Base-by-base conservation (phyloP, 2,329 filamentous ascomycete species). In the Ciborinia camelliae region DNA sequence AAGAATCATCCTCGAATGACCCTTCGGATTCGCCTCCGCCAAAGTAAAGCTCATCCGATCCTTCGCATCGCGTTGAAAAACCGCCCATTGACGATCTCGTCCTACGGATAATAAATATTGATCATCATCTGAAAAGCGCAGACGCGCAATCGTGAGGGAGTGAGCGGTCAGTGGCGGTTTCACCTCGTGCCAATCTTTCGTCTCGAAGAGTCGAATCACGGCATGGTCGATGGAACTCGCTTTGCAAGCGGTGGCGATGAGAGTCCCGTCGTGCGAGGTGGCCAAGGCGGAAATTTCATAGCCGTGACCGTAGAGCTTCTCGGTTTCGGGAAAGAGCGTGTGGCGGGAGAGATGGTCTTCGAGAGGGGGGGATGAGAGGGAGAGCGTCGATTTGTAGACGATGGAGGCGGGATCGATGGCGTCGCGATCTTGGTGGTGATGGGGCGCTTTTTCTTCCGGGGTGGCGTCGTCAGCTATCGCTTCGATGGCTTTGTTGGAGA, bases 251-350 rank as follows among this genome's bases (percentile, higher is more conserved):
- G 93, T 97, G 39, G 95, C 95, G 18, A 99, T 83, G 28, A 97
- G 77, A 4, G 77, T 80, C 15, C 90, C 89, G 71, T 92, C 87
- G 73, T 90, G 85, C 72, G 87, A 92, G 9, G 89, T 84, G 14
- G 93, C 90, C 20, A 97, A 85, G 45, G 91, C 90, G 2, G 92
- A 96, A 58, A 99, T 94, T 77, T 99, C 95, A 78, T 97, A 97
- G 37, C 95, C 95, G 77, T 99, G 95, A 1, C 95, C 95, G 77
- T 99, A 99, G 1, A 99, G 84, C 79, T 99, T 99, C 77, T 99
- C 95, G 8, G 86, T 86, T 75, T 99, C 95, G 3, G 95, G 95
- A 92, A 93, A 99, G 39, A 99, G 86, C 0, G 95, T 96, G 76
- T 96, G 88, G 10, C 93, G 87, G 30, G 92, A 90, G 2, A 99